phyloP scores from a whole-genome alignment of 2,329 filamentous ascomycete species.

The Didymella keratinophila region DNA sequence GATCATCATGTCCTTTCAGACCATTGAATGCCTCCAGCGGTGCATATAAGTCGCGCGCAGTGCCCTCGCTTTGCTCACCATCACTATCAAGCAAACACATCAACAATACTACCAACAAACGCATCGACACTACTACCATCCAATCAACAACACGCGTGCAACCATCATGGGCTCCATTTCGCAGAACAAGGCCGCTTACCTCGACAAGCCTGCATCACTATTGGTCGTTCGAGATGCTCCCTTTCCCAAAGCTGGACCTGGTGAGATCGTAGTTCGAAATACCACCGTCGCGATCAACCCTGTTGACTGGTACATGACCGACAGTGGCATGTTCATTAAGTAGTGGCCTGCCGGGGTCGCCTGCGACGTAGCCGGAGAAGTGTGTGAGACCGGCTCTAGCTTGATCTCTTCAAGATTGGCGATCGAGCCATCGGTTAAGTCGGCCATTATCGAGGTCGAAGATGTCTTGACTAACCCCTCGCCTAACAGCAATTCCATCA shows the following conservation, averaged over 20 bases:
- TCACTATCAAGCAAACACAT: not conserved
- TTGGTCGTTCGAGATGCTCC: constrained; percentile 34
- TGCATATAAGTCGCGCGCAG: not conserved
- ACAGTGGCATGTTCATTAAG: constrained; percentile 43
- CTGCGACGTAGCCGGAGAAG: constrained; percentile 54
- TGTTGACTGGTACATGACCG: constrained; percentile 34
- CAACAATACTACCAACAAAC: not conserved
- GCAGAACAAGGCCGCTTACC: constrained; percentile 36
- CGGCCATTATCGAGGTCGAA: not conserved
- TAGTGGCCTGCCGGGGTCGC: constrained; percentile 45
- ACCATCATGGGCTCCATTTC: not conserved
- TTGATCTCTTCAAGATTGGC: constrained; percentile 52
- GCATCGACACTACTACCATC: not conserved
- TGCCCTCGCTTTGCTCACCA: not conserved
- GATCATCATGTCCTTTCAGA: not conserved
- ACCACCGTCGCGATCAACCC: constrained; percentile 41
- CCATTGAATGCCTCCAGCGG: not conserved
- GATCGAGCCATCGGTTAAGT: constrained; percentile 53
- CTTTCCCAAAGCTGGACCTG: constrained; percentile 28
- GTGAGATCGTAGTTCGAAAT: constrained; percentile 40
- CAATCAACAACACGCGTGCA: not conserved
- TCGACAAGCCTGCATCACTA: constrained; percentile 26
- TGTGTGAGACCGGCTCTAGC: constrained; percentile 52
- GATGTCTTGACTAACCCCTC: not conserved
- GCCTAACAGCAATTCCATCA: constrained; percentile 30